A percentile compares a stretch with the other conserved stretches of the same genome.
These are phyloP conservation scores for Diaporthe capsici DNA, from an alignment of 2,329 filamentous ascomycete genomes.

Conservation along the genomic window DNA sequence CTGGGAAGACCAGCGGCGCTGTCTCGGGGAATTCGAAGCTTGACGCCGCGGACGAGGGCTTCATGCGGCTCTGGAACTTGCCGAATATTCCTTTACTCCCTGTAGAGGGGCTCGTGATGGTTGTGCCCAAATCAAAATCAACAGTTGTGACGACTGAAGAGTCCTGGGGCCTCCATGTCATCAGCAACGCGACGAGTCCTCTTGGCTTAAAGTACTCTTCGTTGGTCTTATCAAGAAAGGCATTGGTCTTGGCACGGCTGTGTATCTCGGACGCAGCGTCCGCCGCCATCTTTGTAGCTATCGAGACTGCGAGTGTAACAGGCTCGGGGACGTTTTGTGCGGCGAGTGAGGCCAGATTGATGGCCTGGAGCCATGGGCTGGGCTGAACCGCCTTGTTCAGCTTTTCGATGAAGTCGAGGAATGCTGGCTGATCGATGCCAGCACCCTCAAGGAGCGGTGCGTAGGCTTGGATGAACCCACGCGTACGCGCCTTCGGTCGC, in stretches of 20 bases:
- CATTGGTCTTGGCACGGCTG: slow-evolving; percentile 60
- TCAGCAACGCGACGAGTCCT: slow-evolving; percentile 64
- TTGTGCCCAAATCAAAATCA: slow-evolving; percentile 51
- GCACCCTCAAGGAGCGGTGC: slow-evolving; percentile 61
- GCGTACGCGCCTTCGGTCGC: slow-evolving; percentile 60
- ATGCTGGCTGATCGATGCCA: slow-evolving; percentile 63
- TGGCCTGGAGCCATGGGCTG: slow-evolving; percentile 54
- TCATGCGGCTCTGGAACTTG: slow-evolving; percentile 51
- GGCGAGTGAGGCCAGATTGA: slow-evolving; percentile 58
- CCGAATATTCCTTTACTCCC: slow-evolving; percentile 38
- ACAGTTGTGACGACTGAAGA: slow-evolving; percentile 47
- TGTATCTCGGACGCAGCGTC: slow-evolving; percentile 57
- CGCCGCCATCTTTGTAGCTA: slow-evolving; percentile 59
- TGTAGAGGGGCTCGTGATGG: slow-evolving; percentile 51
- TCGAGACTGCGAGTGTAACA: slow-evolving; percentile 58
- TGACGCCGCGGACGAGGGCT: slow-evolving; percentile 54
- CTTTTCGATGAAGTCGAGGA: slow-evolving; percentile 62
- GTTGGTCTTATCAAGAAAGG: slow-evolving; percentile 70
- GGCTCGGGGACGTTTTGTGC: slow-evolving; percentile 55
- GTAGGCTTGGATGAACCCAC: slow-evolving; percentile 69
- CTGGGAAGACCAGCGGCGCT: slow-evolving; percentile 64
- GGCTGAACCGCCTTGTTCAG: slow-evolving; percentile 58
- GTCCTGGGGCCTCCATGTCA: slow-evolving; percentile 64
- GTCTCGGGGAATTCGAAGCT: slow-evolving; percentile 59
- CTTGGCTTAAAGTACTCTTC: slow-evolving; percentile 68